phyloP scores from a whole-genome alignment of 2,329 filamentous ascomycete genomes.

The Fusarium chuoi region DNA sequence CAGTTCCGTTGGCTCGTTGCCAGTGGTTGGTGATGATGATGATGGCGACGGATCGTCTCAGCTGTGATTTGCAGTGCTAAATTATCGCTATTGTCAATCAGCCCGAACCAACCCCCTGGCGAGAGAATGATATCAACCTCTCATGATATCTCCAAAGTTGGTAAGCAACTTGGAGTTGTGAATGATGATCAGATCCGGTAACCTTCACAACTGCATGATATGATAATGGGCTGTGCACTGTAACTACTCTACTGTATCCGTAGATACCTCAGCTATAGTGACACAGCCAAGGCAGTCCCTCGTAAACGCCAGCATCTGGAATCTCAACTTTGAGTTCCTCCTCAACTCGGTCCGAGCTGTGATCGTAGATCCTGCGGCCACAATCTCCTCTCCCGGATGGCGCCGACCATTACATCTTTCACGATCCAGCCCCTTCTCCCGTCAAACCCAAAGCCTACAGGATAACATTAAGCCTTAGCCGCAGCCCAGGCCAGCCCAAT shows the following conservation, averaged over 20 bases:
- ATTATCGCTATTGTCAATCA: neutral
- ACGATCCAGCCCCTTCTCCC: constrained; percentile 5
- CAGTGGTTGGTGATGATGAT: neutral
- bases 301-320: neutral
- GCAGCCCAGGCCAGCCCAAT: neutral
- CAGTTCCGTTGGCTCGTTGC: neutral
- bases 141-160: neutral
- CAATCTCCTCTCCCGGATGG: constrained; percentile 27
- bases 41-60: neutral
- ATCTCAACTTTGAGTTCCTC: constrained; percentile 2
- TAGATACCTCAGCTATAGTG: neutral
- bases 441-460: constrained; percentile 10
- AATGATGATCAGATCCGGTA: neutral
- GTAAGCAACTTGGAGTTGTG: neutral
- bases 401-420: constrained; percentile 28
- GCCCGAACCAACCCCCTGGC: neutral
- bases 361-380: constrained; percentile 25
- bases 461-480: constrained; percentile 11
- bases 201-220: neutral
- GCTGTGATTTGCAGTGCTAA: constrained; percentile 1
- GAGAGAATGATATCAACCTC: neutral
- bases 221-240: neutral
- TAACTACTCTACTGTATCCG: neutral
- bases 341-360: constrained; percentile 30
- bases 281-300: neutral